Evolutionary conservation across 257 asterid genomes (phyloP), one percentile per base, ranked within the genome.

Genomic region (Solanum gracilifrons): DNA sequence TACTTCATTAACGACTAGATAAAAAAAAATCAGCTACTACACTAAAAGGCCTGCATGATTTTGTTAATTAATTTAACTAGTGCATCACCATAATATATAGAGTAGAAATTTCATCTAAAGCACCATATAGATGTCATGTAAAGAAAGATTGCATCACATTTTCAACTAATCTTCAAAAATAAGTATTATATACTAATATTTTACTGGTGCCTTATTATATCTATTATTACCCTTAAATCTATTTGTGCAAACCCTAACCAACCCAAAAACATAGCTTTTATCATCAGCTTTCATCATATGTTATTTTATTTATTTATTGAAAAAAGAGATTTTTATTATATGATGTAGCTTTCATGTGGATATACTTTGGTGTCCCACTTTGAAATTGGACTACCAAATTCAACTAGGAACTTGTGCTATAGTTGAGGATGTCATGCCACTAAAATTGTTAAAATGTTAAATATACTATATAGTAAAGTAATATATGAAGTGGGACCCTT

Each of bases 341-440:
- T 76, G 60, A 23, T 82, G 85, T 48, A 18, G 43, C 85, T 82
- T 31, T 82, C 69, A 82, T 82, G 68, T 48, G 29, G 43, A 82
- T 31, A 27, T 46, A 82, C 21, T 48, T 46, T 48, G 85, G 85
- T 82, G 71, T 82, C 85, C 85, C 85, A 82, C 85, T 55, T 82
- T 82, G 85, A 82, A 82, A 46, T 82, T 82, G 71, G 85, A 48
- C 71, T 29, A 82, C 85, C 85, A 82, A 82, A 82, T 82, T 82
- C 43, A 82, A 82, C 85, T 48, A 82, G 85, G 69, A 82, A 80
- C 69, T 48, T 82, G 85, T 48, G 68, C 37, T 48, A 69, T 29
- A 82, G 69, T 20, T 82, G 85, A 82, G 71, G 41, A 82, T 82
- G 85, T 82, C 85, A 82, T 82, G 85, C 85, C 85, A 82, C 85